phyloP scores from a whole-genome alignment of 805 yeast genomes.

The Lipomyces orientalis region DNA sequence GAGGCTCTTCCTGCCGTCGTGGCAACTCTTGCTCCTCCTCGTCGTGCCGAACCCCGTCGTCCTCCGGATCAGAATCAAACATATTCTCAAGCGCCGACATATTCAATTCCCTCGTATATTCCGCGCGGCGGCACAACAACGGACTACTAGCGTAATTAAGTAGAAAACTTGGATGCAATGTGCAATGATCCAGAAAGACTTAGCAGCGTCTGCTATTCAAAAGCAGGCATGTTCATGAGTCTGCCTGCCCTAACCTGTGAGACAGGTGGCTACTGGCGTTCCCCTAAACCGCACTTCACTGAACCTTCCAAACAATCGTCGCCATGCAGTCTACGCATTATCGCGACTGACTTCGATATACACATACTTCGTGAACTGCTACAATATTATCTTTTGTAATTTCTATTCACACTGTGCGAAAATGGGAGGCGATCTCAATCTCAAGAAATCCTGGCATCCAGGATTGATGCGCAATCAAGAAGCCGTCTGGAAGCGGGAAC shows the following conservation, averaged over 20 bases:
- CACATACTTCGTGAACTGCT: neutral
- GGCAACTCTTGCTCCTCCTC: conserved; percentile 12
- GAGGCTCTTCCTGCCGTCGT: conserved; percentile 7
- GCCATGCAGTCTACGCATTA: neutral
- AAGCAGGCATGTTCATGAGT: too few relatives aligned
- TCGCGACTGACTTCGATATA: neutral
- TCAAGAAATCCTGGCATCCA: conserved; percentile 97
- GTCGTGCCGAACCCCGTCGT: conserved; percentile 22
- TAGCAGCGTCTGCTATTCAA: too few relatives aligned
- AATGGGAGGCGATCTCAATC: conserved; percentile 64
- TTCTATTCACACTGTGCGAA: neutral
- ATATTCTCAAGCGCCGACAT: conserved; percentile 36
- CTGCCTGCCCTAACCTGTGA: too few relatives aligned
- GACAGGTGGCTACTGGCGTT: too few relatives aligned
- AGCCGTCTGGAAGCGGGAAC: conserved; percentile 83
- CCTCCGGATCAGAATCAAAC: conserved; percentile 37
- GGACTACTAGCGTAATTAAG: neutral
- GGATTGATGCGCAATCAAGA: conserved; percentile 81
- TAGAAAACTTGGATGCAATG: neutral
- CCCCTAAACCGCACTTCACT: too few relatives aligned
- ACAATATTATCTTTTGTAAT: neutral
- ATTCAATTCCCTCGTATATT: neutral
- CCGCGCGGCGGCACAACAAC: neutral
- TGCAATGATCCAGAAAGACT: neutral
- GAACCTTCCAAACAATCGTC: neutral